A percentile compares a stretch with the other conserved stretches of the same genome.
Evolutionary conservation across 1,139 yeast genomes (phyloP).

Genomic region (Geotrichum reessii): DNA sequence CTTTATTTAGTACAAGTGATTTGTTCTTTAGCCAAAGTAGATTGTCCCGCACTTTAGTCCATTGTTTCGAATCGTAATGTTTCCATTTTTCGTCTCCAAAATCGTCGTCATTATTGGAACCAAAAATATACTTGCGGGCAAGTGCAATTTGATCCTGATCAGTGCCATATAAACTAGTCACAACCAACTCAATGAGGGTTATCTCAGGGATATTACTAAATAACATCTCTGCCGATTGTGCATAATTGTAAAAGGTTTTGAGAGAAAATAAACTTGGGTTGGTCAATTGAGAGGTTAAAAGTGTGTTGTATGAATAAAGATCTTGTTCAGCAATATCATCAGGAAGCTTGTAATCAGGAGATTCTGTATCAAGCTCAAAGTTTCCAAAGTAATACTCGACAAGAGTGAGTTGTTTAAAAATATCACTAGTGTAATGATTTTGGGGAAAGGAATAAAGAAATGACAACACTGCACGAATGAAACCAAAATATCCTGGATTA

Average conservation of each 20-base stretch:
- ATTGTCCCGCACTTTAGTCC: constrained; percentile 8
- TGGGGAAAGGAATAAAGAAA: constrained; percentile 14
- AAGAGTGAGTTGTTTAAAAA: constrained; percentile 16
- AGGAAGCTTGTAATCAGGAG: constrained; percentile 16
- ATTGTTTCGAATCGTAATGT: constrained; percentile 3
- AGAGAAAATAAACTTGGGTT: constrained; percentile 9
- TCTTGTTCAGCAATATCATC: constrained; percentile 11
- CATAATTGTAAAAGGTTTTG: constrained; percentile 13
- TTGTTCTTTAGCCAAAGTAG: constrained; percentile 22
- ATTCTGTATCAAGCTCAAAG: constrained; percentile 16
- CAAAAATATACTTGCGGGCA: constrained; percentile 11
- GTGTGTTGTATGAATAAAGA: constrained; percentile 9
- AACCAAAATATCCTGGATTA: constrained; percentile 5
- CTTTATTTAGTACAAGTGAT: constrained; percentile 18
- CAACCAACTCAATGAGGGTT: constrained; percentile 16
- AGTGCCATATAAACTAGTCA: constrained; percentile 16
- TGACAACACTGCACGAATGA: constrained; percentile 7
- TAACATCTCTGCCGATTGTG: constrained; percentile 13
- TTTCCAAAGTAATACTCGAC: constrained; percentile 13
- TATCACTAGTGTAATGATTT: constrained; percentile 6
- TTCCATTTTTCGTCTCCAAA: constrained; percentile 6
- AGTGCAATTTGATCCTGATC: constrained; percentile 17
- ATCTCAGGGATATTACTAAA: constrained; percentile 4
- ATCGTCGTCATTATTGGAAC: background rate
- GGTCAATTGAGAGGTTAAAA: constrained; percentile 7